These are phyloP conservation scores for Clarkia xantiana DNA, from an alignment of 345 rosid genomes.

Conservation along the genomic window DNA sequence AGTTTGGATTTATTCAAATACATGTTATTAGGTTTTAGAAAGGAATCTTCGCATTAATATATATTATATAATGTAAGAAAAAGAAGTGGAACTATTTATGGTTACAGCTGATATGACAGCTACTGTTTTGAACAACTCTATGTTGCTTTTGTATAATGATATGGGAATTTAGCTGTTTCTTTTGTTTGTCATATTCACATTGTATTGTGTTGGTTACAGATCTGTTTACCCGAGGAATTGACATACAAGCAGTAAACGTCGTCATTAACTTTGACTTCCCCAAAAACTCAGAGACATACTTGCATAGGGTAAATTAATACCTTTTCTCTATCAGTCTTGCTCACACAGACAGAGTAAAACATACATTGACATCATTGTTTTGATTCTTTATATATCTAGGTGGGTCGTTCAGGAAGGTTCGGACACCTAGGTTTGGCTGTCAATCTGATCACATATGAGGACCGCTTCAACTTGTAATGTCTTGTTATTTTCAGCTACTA, in stretches of 20 bases:
- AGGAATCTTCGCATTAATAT: no score
- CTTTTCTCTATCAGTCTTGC: constrained; percentile 3
- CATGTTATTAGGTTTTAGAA: no score
- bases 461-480: constrained; percentile 89
- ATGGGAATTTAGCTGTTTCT: no score
- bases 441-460: constrained; percentile 97
- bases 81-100: no score
- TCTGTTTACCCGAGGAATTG: constrained; percentile 96
- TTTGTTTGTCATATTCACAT: no score
- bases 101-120: no score
- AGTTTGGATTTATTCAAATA: neutral
- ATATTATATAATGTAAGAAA: no score
- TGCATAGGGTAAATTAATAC: constrained; percentile 62
- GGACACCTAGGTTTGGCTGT: constrained; percentile 99
- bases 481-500: no score
- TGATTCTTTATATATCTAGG: constrained; percentile 25
- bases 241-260: constrained; percentile 98
- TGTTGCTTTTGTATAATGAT: no score
- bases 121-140: no score
- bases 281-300: constrained; percentile 90
- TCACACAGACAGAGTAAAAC: neutral
- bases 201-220: constrained; percentile 22
- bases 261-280: constrained; percentile 98
- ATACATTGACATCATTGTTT: neutral
- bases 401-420: constrained; percentile 98